Conservation (phyloP, 1,139 yeast genomes). For the Pichia sp. region DNA sequence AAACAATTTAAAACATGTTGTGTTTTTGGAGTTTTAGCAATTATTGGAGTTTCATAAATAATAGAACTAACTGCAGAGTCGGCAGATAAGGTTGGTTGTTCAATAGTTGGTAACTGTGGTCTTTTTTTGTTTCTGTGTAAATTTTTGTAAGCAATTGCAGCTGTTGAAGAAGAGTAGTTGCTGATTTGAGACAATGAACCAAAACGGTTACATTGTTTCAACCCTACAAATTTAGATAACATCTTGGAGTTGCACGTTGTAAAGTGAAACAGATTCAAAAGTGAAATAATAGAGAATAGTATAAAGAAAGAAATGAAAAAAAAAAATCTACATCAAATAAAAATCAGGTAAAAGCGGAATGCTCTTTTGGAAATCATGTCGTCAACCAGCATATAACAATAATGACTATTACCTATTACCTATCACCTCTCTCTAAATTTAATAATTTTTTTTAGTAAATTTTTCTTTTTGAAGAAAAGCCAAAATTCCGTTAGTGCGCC, state of each 20-base stretch:
- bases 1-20: conserved; percentile 93
- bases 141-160: conserved; percentile 91
- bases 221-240: conserved; percentile 9
- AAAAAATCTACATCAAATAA: background rate
- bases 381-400: too few relatives aligned
- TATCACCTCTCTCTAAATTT: too few relatives aligned
- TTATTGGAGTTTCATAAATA: conserved; percentile 85
- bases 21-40: conserved; percentile 59
- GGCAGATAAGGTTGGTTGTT: conserved; percentile 92
- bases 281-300: background rate
- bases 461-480: too few relatives aligned
- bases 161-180: conserved; percentile 54
- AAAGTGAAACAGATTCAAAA: background rate
- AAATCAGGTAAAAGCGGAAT: too few relatives aligned
- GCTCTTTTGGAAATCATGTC: too few relatives aligned
- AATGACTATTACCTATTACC: too few relatives aligned
- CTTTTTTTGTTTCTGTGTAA: conserved; percentile 79
- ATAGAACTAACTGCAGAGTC: conserved; percentile 94
- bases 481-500: too few relatives aligned
- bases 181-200: conserved; percentile 8
- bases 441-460: too few relatives aligned
- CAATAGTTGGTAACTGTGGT: conserved; percentile 93
- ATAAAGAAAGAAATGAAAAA: background rate
- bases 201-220: conserved; percentile 8
- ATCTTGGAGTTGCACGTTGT: background rate